Evolutionary conservation across 1,284 basidiomycete genomes (phyloP).

Genomic region (Kwoniella shivajii): DNA sequence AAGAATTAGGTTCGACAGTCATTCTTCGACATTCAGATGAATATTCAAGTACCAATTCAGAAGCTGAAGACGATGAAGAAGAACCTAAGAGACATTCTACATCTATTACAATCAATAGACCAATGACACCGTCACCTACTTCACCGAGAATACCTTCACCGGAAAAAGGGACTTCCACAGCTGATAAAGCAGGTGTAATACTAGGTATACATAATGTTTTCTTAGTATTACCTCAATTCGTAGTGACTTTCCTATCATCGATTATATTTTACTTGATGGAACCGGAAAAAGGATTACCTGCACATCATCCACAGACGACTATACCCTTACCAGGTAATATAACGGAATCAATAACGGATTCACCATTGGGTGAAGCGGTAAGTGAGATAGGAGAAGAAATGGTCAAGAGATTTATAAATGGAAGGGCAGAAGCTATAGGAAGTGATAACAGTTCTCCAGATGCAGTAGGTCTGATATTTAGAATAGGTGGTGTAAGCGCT

Average conservation of each 20-base stretch:
- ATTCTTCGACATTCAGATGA: conserved; percentile 45
- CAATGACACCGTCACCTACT: background rate
- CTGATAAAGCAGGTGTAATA: conserved; percentile 84
- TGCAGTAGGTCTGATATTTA: conserved; percentile 77
- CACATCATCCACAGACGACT: conserved; percentile 27
- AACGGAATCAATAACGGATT: conserved; percentile 26
- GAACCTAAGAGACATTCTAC: background rate
- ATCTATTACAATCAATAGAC: background rate
- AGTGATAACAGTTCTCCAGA: conserved; percentile 46
- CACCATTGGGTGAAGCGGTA: background rate
- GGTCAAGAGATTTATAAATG: conserved; percentile 5
- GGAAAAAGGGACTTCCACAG: conserved; percentile 54
- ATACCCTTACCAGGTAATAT: conserved; percentile 17
- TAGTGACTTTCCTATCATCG: conserved; percentile 57
- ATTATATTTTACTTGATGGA: conserved; percentile 58
- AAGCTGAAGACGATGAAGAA: background rate
- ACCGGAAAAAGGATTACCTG: conserved; percentile 41
- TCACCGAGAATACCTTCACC: background rate
- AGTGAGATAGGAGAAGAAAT: conserved; percentile 4
- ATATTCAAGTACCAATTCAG: background rate
- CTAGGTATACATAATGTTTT: conserved; percentile 90
- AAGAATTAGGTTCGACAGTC: conserved; percentile 37
- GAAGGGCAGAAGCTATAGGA: conserved; percentile 11
- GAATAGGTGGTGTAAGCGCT: conserved; percentile 73
- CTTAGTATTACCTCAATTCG: conserved; percentile 67